Percentiles rank a stretch among this genome's conserved stretches.
Evolutionary conservation across 352 stramenopile species (phyloP).

Genomic region (Stephanocyclus meneghinianus): DNA sequence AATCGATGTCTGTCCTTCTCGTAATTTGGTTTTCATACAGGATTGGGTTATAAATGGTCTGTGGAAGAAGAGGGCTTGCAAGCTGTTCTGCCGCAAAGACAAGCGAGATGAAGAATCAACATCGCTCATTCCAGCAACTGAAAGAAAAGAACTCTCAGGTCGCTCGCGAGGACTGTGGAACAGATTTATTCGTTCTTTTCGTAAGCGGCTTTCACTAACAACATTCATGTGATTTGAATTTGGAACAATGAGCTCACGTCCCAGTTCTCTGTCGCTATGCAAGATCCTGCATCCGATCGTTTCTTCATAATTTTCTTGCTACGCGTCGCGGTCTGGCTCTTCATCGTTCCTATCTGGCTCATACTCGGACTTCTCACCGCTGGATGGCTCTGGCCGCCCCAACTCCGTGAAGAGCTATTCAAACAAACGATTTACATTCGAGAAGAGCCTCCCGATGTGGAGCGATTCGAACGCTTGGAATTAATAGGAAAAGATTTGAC

Average conservation of each 20-base stretch:
- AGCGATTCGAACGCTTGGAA: constrained; percentile 4
- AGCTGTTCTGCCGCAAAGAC: constrained; percentile 1
- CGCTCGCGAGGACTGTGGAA: constrained; percentile 1
- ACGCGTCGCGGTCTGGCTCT: constrained; percentile 9
- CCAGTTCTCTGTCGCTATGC: background rate
- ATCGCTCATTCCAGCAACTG: background rate
- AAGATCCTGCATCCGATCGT: background rate
- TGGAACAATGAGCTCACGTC: background rate
- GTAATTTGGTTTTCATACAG: background rate
- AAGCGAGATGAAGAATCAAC: background rate
- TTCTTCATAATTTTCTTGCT: constrained; percentile 11
- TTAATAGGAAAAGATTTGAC: constrained; percentile 6
- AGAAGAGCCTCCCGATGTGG: constrained; percentile 6
- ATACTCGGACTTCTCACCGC: constrained; percentile 22
- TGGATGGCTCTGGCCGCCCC: constrained; percentile 31
- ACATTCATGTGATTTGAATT: background rate
- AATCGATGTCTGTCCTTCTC: background rate
- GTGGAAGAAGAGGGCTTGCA: constrained; percentile 19
- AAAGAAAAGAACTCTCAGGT: background rate
- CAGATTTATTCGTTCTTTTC: constrained; percentile 5
- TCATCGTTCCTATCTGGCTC: constrained; percentile 25
- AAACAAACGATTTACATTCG: constrained; percentile 7
- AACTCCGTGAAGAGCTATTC: constrained; percentile 25
- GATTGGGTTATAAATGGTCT: constrained; percentile 37
- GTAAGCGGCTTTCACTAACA: background rate